Base-by-base conservation (phyloP, 1,284 basidiomycete genomes). In the Phellinidium pouzarii region DNA sequence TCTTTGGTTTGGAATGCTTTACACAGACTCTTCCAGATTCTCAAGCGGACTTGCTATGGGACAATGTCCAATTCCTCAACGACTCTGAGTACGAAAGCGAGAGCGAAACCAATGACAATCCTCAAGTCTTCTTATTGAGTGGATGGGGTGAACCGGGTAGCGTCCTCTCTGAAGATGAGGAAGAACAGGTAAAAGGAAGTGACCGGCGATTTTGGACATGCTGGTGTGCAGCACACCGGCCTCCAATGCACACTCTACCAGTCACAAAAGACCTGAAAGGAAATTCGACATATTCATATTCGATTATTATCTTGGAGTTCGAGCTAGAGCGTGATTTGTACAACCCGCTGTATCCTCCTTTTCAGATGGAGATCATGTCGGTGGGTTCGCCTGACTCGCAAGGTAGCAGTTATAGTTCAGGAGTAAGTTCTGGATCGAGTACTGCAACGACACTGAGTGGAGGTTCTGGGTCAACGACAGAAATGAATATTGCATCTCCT, bases 161-260 rank as follows among this genome's bases (percentile, higher is more conserved):
- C 23, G 74, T 69, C 1, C 53, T 65, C 2, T 58, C 65, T 0
- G 69, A 67, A 25, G 50, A 65, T n/a, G 64, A 66, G 20, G 65
- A 66, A 26, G 68, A 71, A 9, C 55, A 58, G 0, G 63, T 65
- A 25, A 60, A 63, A 2, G 68, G 72, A 19, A 67, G 68, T 17
- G 66, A 63, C 5, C 72, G 76, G 41, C 71, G 73, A 14, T 68
- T 71, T n/a, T 94, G 91, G 91, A 82, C 80, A 0, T 90, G 87
- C 59, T 93, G 90, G 87, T 91, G 88, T 59, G 89, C 88, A 0
- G 78, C 86, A 0, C 89, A 93, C 66, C 74, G 84, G 8, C 81
- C 80, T 0, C 61, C 64, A 14, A 62, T 59, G 41, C 61, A n/a
- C 50, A 23, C 25, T 11, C 31, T 38, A 37, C 52, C 43, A 34